These are phyloP conservation scores for Arachis monticola DNA, from an alignment of 331 rosid genomes.

Conservation along the genomic window DNA sequence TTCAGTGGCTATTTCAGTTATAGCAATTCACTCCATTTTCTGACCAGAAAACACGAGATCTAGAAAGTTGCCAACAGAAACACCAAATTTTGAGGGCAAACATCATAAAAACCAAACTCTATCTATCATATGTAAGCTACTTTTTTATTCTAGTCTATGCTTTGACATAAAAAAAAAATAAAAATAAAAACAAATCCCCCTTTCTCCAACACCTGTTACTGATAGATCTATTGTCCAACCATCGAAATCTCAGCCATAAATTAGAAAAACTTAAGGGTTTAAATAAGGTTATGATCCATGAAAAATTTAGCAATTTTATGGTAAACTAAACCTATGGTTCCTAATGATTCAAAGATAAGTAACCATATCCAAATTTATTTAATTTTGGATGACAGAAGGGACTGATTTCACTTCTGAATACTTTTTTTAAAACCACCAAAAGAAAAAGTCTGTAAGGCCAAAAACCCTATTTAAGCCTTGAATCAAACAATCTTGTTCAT, in stretches of 20 bases:
- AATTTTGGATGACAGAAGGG: no score
- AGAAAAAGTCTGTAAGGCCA: no score
- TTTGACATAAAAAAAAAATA: background rate
- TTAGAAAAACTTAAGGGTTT: background rate
- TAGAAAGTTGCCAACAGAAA: background rate
- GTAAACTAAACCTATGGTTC: no score
- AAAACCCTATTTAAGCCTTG: no score
- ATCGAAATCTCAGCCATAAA: background rate
- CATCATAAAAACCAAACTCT: background rate
- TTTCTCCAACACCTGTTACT: background rate
- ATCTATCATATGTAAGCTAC: background rate
- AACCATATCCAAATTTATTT: no score
- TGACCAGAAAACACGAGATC: slow-evolving; percentile 26
- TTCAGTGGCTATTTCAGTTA: background rate
- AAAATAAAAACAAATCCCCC: background rate
- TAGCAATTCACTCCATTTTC: slow-evolving; percentile 17
- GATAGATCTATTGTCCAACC: background rate
- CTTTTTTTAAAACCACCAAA: no score
- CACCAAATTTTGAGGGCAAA: background rate
- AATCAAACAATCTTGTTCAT: slow-evolving; percentile 1
- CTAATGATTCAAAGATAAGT: no score
- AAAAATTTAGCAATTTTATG: no score
- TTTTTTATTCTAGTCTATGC: background rate
- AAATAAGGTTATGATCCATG: no score
- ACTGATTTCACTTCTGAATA: no score